A percentile compares a stretch with the other conserved stretches of the same genome.
phyloP scores from a whole-genome alignment of 2,329 filamentous ascomycete species.

The Talaromyces amestolkiae region DNA sequence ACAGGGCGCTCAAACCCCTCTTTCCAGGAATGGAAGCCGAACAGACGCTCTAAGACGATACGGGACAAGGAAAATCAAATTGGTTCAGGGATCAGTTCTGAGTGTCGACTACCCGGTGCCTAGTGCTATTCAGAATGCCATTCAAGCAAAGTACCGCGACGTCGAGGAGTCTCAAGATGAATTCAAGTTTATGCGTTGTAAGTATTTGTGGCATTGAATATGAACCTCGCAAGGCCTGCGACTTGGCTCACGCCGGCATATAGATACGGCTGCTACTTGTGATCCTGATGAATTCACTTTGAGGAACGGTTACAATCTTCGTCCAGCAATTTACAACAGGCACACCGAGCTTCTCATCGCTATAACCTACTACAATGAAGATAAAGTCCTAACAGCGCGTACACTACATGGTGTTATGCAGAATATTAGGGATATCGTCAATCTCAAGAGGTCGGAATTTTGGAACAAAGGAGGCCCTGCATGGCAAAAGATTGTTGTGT shows the following conservation, averaged over 20 bases:
- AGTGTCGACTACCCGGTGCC: conserved; percentile 97
- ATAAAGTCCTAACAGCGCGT: conserved; percentile 86
- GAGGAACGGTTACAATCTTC: conserved; percentile 98
- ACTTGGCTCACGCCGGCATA: not conserved
- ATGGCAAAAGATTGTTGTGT: conserved; percentile 99
- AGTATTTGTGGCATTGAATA: conserved; percentile 26
- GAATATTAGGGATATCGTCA: conserved; percentile 97
- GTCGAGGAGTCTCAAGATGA: conserved; percentile 81
- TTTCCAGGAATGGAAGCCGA: not conserved
- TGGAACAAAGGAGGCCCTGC: conserved; percentile 99
- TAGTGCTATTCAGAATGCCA: conserved; percentile 93
- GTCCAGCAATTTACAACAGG: conserved; percentile 96
- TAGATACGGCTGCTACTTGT: conserved; percentile 93
- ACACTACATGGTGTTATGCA: conserved; percentile 98
- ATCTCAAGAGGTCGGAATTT: conserved; percentile 97
- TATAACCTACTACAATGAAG: conserved; percentile 99
- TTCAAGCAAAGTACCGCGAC: conserved; percentile 87
- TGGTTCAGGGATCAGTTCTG: conserved; percentile 92
- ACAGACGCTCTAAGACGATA: conserved; percentile 69
- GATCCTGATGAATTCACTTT: conserved; percentile 98
- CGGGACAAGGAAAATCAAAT: conserved; percentile 95
- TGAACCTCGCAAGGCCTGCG: not conserved
- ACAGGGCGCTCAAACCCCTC: not conserved
- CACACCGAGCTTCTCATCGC: conserved; percentile 97
- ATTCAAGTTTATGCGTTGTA: conserved; percentile 68